Conservation (phyloP, 1,284 basidiomycete genomes). For the Schizophyllum commune region DNA sequence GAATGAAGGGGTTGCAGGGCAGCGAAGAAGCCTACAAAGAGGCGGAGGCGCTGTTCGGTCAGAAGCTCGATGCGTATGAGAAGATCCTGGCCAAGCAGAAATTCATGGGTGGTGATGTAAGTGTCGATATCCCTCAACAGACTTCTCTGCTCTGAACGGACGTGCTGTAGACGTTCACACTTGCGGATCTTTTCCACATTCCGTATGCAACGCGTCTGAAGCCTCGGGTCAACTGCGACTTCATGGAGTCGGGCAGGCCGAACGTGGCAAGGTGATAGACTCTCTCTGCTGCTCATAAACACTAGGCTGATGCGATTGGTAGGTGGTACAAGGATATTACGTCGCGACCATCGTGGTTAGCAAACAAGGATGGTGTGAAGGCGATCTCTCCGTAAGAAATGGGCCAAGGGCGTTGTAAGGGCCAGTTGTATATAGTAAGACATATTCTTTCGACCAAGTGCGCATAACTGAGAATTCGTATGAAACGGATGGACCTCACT, state of each 20-base stretch:
- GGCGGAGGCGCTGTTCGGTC: conserved; percentile 24
- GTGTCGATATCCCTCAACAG: conserved; percentile 7
- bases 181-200: background rate
- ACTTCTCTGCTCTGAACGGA: background rate
- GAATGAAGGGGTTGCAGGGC: background rate
- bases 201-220: conserved; percentile 25
- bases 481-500: too few relatives aligned
- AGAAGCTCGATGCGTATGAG: conserved; percentile 42
- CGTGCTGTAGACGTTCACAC: background rate
- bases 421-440: too few relatives aligned
- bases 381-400: background rate
- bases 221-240: conserved; percentile 5
- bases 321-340: conserved; percentile 37
- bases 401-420: too few relatives aligned
- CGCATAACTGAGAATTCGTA: too few relatives aligned
- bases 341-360: conserved; percentile 28
- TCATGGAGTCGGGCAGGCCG: background rate
- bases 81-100: conserved; percentile 41
- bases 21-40: conserved; percentile 27
- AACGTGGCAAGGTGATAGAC: conserved; percentile 27
- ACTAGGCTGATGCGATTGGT: background rate
- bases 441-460: too few relatives aligned
- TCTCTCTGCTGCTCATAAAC: too few relatives aligned
- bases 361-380: conserved; percentile 27
- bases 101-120: conserved; percentile 43